Evolutionary conservation across 148 eudicot genomes (phyloP).

Genomic region (Arctostaphylos glauca): DNA sequence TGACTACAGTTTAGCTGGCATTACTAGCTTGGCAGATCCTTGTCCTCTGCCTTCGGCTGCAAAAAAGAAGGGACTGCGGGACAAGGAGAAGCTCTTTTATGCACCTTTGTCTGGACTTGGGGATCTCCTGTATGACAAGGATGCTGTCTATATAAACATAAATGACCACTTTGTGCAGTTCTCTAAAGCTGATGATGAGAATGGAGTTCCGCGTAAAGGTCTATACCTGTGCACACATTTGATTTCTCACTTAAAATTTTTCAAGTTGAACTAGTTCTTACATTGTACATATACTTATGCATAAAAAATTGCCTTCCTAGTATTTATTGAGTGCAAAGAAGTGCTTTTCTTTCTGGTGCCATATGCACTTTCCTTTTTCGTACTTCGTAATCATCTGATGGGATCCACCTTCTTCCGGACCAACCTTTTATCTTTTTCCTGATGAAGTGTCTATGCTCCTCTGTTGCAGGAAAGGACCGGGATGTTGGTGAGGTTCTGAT

Average conservation of each 20-base stretch:
- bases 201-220: conserved; percentile 48
- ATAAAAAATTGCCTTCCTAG: neutral
- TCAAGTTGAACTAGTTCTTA: neutral
- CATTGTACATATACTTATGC: neutral
- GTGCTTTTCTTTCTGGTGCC: neutral
- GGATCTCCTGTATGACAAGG: conserved; percentile 85
- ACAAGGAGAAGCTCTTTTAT: conserved; percentile 91
- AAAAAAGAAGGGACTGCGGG: conserved; percentile 95
- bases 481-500: conserved; percentile 85
- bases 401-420: neutral
- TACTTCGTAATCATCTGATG: neutral
- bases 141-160: conserved; percentile 88
- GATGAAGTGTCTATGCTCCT: neutral
- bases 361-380: conserved; percentile 4
- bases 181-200: conserved; percentile 65
- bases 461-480: conserved; percentile 44
- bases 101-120: conserved; percentile 99
- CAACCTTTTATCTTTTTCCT: neutral
- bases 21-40: conserved; percentile 80
- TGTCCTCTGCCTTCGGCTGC: conserved; percentile 98
- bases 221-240: neutral
- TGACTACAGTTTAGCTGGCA: conserved; percentile 66
- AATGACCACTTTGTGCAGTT: conserved; percentile 89
- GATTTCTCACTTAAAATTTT: neutral
- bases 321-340: neutral